phyloP scores from a whole-genome alignment of 495 filamentous ascomycete species.

The Aspergillus sparsus region DNA sequence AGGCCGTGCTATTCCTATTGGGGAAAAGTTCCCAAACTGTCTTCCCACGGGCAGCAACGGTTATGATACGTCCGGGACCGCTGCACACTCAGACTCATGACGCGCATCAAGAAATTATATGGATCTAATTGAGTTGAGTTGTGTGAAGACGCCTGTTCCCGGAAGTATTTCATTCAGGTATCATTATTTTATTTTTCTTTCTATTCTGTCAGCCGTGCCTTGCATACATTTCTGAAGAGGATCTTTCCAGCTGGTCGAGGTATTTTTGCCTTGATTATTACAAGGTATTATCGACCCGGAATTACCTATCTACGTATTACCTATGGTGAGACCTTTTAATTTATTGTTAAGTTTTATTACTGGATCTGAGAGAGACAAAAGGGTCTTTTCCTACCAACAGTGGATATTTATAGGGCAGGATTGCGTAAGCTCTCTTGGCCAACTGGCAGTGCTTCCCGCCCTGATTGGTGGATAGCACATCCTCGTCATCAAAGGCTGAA shows the following conservation, averaged over 20 bases:
- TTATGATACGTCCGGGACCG: background rate
- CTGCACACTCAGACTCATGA: background rate
- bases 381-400: background rate
- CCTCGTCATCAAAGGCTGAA: conserved; percentile 3
- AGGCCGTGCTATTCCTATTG: conserved; percentile 15
- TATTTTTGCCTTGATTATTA: too few species aligned
- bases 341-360: too few species aligned
- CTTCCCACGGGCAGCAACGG: conserved; percentile 1
- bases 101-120: background rate
- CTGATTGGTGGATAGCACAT: conserved; percentile 12
- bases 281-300: too few species aligned
- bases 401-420: conserved; percentile 14
- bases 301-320: too few species aligned
- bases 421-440: conserved; percentile 21
- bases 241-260: too few species aligned
- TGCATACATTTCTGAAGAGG: background rate
- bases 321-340: too few species aligned
- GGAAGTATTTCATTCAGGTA: too few species aligned
- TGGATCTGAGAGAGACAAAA: background rate
- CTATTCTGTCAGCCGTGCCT: background rate
- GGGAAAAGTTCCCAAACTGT: conserved; percentile 6
- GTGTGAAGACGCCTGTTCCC: background rate
- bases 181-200: background rate
- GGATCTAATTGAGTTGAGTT: background rate
- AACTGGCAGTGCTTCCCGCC: background rate